phyloP scores from a whole-genome alignment of 208 protist species.

The Porcisia hertigi region DNA sequence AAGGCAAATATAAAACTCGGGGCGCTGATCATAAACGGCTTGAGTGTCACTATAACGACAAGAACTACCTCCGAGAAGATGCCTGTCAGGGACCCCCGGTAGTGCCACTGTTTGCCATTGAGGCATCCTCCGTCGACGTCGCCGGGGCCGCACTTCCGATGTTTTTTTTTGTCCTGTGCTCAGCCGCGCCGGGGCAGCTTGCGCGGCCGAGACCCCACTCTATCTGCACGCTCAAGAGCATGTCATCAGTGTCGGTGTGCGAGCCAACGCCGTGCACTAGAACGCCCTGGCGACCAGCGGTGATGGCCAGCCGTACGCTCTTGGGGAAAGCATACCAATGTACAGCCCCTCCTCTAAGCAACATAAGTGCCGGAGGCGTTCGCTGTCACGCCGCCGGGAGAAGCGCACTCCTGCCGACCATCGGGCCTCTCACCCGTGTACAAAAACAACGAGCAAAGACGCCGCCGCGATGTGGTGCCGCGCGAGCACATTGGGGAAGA shows the following conservation, averaged over 20 bases:
- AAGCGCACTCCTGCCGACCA: not conserved
- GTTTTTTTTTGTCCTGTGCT: constrained; percentile 3
- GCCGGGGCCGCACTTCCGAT: not conserved
- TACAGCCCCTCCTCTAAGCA: constrained; percentile 17
- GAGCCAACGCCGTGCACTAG: too few species aligned
- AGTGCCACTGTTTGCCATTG: not conserved
- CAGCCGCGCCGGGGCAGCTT: not conserved
- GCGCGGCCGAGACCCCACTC: not conserved
- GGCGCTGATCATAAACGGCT: constrained; percentile 14
- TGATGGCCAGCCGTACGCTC: too few species aligned
- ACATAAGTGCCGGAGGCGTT: constrained; percentile 1
- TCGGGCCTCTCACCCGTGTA: constrained; percentile 1
- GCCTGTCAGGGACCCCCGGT: not conserved
- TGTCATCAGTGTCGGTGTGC: not conserved
- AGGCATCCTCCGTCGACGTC: not conserved
- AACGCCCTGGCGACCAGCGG: not conserved
- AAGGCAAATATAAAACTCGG: constrained; percentile 5
- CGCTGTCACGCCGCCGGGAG: constrained; percentile 2
- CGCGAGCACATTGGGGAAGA: not conserved
- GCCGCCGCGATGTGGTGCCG: not conserved
- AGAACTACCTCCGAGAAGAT: constrained; percentile 3
- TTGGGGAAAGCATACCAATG: not conserved
- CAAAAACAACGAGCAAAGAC: not conserved
- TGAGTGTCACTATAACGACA: constrained; percentile 10
- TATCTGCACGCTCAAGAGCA: not conserved